Evolutionary conservation across 179 eudicot species (phyloP), one percentile per base, ranked within the genome.

Genomic region (Pouteria campechiana): DNA sequence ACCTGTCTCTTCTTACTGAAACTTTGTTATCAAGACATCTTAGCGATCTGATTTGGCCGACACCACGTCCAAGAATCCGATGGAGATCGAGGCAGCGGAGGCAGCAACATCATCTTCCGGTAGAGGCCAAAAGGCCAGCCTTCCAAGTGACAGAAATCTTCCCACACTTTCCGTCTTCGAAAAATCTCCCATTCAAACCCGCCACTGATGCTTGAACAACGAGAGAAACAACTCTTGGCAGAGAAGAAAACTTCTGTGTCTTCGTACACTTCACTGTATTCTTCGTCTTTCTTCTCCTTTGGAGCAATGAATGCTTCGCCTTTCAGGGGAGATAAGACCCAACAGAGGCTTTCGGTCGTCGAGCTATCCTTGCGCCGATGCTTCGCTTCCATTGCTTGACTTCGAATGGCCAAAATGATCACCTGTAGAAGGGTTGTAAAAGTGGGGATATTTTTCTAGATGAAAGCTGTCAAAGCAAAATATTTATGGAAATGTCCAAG

Each of bases 61-160:
- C 74, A 74, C 97, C 95, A 89, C 11, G 67, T 57, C 97, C 97
- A 89, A 35, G 97, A 76, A 8, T 85, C 93, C 0, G 95, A 61
- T 1, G 97, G 95, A 0, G 97, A 81, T 52, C 78, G 81, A 0
- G 95, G 95, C 55, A 85, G 72, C 20, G 97, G 97, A 4, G 97
- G 97, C 56, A 85, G 81, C 67, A 89, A 48, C 55, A 89, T 32
- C 2, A 75, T 72, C 73, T 69, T 85, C 41, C 80, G 41, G 40
- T 76, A 85, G 17, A 89, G 74, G 5, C 97, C 97, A 25, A 89
- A 89, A 0, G 97, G 97, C 97, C 97, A 85, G 1, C 97, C 97
- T 48, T 85, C 75, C 33, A 86, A 85, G 21, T 76, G 79, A 28
- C 74, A 37, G 3, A 89, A 39, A 69, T 84, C 81, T 31, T 60